These are phyloP conservation scores for Aspergillus homomorphus DNA, from an alignment of 495 filamentous ascomycete genomes.

Conservation along the genomic window DNA sequence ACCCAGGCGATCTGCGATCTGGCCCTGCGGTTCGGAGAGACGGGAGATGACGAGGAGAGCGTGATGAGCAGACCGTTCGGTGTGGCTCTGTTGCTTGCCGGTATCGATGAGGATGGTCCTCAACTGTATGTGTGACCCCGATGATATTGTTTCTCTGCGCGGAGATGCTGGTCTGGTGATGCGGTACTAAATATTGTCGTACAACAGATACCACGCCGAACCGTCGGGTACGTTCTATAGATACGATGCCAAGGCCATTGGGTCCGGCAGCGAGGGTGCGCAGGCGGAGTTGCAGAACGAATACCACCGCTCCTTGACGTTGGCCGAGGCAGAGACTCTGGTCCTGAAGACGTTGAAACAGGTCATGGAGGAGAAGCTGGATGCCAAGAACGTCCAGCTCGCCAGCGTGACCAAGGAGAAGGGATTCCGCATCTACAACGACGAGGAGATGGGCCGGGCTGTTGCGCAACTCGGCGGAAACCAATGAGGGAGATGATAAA, in stretches of 20 bases:
- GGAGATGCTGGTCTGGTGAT: not conserved
- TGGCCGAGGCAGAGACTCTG: constrained; percentile 87
- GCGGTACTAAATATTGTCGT: constrained; percentile 5
- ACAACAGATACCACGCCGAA: constrained; percentile 86
- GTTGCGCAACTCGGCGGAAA: constrained; percentile 65
- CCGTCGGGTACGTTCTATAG: constrained; percentile 97
- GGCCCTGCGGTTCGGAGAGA: constrained; percentile 94
- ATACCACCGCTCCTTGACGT: constrained; percentile 95
- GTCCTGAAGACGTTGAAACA: constrained; percentile 98
- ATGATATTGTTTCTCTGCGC: not conserved
- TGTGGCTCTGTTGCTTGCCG: constrained; percentile 93
- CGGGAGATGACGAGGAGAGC: constrained; percentile 95
- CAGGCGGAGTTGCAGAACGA: constrained; percentile 98
- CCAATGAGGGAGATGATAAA: constrained; percentile 32
- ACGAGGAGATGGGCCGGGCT: constrained; percentile 91
- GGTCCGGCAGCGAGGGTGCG: constrained; percentile 91
- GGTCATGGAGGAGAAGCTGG: constrained; percentile 99
- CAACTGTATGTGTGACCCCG: constrained; percentile 61
- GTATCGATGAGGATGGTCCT: constrained; percentile 95
- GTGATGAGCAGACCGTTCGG: constrained; percentile 97
- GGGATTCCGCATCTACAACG: constrained; percentile 95
- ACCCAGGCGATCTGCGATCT: constrained; percentile 98
- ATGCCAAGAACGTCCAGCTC: constrained; percentile 96
- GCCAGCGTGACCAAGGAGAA: constrained; percentile 97
- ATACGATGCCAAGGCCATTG: constrained; percentile 98